A percentile compares a stretch with the other conserved stretches of the same genome.
These are phyloP conservation scores for Coemansia asiatica DNA, from an alignment of 192 early-diverging fungal genomes.

Conservation along the genomic window DNA sequence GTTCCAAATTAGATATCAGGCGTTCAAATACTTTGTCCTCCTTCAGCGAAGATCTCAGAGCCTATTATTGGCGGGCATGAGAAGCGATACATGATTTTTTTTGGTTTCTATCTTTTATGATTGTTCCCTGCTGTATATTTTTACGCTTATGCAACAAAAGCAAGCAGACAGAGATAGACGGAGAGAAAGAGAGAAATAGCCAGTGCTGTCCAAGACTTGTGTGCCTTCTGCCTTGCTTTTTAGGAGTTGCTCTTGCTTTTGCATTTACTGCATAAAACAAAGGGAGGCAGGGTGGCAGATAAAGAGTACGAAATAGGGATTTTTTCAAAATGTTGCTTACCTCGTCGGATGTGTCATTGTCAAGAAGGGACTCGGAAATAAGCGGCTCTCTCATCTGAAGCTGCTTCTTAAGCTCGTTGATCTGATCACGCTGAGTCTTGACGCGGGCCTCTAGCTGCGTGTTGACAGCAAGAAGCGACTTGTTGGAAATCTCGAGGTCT, in stretches of 20 bases:
- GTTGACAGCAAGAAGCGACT: slow-evolving; percentile 52
- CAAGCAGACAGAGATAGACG: background rate
- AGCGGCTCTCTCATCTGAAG: slow-evolving; percentile 31
- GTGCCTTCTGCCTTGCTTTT: background rate
- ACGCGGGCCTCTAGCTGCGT: slow-evolving; percentile 50
- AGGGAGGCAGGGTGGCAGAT: background rate
- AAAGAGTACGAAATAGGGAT: background rate
- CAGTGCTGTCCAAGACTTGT: background rate
- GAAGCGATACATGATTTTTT: slow-evolving; percentile 34
- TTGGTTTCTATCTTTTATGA: slow-evolving; percentile 3
- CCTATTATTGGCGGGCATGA: slow-evolving; percentile 50
- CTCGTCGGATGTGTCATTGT: slow-evolving; percentile 47
- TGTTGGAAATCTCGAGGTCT: slow-evolving; percentile 56
- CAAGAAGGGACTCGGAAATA: slow-evolving; percentile 21
- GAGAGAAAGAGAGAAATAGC: background rate
- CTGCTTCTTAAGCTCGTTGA: slow-evolving; percentile 49
- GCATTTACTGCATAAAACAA: background rate
- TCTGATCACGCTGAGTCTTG: slow-evolving; percentile 46
- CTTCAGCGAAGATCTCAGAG: slow-evolving; percentile 55
- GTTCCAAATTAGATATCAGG: slow-evolving; percentile 57
- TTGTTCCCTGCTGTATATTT: background rate
- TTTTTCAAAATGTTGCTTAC: slow-evolving; percentile 28
- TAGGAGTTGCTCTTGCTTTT: background rate
- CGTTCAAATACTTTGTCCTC: slow-evolving; percentile 58
- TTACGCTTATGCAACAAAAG: background rate